Evolutionary conservation across 2,329 filamentous ascomycete genomes (phyloP), one percentile per base, ranked within the genome.

Genomic region (Volutella citrinella): DNA sequence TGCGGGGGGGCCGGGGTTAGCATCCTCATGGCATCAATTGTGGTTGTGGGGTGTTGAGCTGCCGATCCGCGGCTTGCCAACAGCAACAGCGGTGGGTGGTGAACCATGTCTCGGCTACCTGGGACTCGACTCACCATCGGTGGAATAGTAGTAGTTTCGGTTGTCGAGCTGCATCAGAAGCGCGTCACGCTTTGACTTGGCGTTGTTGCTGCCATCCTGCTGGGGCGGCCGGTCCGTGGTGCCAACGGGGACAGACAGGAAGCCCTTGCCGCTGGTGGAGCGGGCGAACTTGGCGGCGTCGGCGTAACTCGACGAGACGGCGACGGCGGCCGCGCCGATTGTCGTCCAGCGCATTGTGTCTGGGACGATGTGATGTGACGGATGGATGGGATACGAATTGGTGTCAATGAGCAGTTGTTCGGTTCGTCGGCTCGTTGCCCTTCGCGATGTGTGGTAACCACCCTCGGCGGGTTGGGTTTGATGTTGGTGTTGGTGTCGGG

Each of bases 61-160:
- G n/a, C n/a, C n/a, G n/a, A n/a, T n/a, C n/a, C n/a, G n/a, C n/a
- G n/a, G n/a, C n/a, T n/a, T n/a, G n/a, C n/a, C n/a, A n/a, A n/a
- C n/a, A n/a, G n/a, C n/a, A n/a, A n/a, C n/a, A n/a, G n/a, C n/a
- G n/a, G n/a, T n/a, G n/a, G n/a, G n/a, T n/a, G n/a, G n/a, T n/a
- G n/a, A n/a, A n/a, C n/a, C n/a, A n/a, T n/a, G n/a, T n/a, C n/a
- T n/a, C n/a, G n/a, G n/a, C n/a, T n/a, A n/a, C 14, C 3, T 30
- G 25, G 6, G 21, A 19, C 1, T n/a, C 4, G 6, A 50, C 63
- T 46, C 36, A 66, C 64, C 39, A 11, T 64, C 51, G 8, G 62
- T 60, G 6, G 63, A 53, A 30, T 68, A 68, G 34, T 65, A 66
- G 31, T 56, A 61, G 10, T 64, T 50, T 36, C 39, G 55, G 28